phyloP scores from a whole-genome alignment of 2,329 filamentous ascomycete genomes.

The Cryoendolithus antarcticus region DNA sequence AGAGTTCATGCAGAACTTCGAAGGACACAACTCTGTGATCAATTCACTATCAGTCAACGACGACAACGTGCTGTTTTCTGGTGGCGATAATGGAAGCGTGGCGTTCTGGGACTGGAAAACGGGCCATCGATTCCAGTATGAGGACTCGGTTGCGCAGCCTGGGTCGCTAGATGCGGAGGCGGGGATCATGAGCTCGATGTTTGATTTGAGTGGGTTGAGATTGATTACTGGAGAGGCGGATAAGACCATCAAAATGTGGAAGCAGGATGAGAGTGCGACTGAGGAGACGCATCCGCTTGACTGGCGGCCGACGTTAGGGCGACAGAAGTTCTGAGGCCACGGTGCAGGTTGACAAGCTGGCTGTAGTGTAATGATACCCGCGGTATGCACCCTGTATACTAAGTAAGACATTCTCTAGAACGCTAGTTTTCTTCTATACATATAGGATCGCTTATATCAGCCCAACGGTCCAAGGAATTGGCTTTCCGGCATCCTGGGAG shows the following conservation, averaged over 20 bases:
- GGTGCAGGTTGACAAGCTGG: background rate
- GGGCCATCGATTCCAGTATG: slow-evolving; percentile 76
- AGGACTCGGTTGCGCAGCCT: slow-evolving; percentile 86
- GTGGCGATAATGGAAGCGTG: slow-evolving; percentile 91
- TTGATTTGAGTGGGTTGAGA: slow-evolving; percentile 76
- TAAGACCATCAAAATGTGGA: slow-evolving; percentile 96
- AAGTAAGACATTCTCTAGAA: too few species aligned
- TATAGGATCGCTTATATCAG: too few species aligned
- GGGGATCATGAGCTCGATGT: slow-evolving; percentile 87
- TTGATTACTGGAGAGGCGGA: slow-evolving; percentile 92
- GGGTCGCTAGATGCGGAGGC: slow-evolving; percentile 88
- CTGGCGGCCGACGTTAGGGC: slow-evolving; percentile 73
- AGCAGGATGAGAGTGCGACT: slow-evolving; percentile 80
- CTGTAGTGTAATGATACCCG: background rate
- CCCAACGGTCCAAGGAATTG: too few species aligned
- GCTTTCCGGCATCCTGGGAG: too few species aligned
- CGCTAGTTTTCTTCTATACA: too few species aligned
- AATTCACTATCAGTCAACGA: slow-evolving; percentile 89
- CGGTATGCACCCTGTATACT: background rate
- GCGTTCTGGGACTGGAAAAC: slow-evolving; percentile 99
- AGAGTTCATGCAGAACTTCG: slow-evolving; percentile 98
- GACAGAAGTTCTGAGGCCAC: slow-evolving; percentile 49
- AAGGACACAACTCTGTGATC: slow-evolving; percentile 91
- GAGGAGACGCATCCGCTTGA: slow-evolving; percentile 82
- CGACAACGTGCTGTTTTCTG: slow-evolving; percentile 88